Percentiles rank a stretch among this genome's conserved stretches.
Conservation (phyloP, 176 grass and related monocot species). For the Ampelocalamus luodianensis region DNA sequence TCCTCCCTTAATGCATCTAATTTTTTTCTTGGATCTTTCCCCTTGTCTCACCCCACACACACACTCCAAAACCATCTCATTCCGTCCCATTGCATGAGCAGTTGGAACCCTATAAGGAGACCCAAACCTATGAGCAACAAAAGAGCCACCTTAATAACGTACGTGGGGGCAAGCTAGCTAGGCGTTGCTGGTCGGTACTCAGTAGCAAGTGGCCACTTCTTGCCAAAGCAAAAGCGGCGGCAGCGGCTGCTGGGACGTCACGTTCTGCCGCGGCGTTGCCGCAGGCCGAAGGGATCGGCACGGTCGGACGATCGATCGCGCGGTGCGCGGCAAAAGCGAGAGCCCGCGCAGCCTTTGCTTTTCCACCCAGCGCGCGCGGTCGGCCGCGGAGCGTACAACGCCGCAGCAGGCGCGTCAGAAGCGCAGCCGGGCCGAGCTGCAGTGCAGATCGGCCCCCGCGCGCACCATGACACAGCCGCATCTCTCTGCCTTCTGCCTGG, state of each 20-base stretch:
- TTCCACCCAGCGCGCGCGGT: constrained; percentile 31
- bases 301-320: neutral
- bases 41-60: neutral
- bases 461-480: neutral
- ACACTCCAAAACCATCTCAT: neutral
- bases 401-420: constrained; percentile 45
- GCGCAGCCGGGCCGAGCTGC: neutral
- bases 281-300: constrained; percentile 10
- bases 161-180: neutral
- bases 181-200: neutral
- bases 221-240: constrained; percentile 26
- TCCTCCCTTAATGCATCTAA: neutral
- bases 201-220: neutral
- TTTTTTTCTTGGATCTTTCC: neutral
- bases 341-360: constrained; percentile 32
- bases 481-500: constrained; percentile 5
- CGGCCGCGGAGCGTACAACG: constrained; percentile 42
- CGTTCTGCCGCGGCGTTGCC: constrained; percentile 37
- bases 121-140: neutral
- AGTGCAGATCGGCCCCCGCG: neutral
- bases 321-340: constrained; percentile 20
- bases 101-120: neutral
- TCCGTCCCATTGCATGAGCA: neutral
- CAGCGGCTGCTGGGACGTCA: constrained; percentile 48
- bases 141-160: neutral